phyloP scores from a whole-genome alignment of 495 filamentous ascomycete species.

The Aspergillus funiculosus region DNA sequence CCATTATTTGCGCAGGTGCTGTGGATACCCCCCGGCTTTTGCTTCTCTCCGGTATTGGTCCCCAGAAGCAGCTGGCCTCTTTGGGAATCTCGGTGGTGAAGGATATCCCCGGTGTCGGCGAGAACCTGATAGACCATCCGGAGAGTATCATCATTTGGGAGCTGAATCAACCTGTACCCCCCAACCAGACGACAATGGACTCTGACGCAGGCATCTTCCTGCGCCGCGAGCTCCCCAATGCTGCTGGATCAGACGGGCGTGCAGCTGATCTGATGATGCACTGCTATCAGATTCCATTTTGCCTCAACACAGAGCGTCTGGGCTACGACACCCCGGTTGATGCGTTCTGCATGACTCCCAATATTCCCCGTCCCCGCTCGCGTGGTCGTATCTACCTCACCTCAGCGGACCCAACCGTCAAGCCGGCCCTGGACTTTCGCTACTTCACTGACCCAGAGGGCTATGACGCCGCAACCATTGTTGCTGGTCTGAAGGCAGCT shows the following conservation, averaged over 20 bases:
- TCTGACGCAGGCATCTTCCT: constrained; percentile 80
- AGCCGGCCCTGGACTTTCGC: constrained; percentile 78
- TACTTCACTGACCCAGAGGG: constrained; percentile 84
- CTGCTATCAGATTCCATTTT: constrained; percentile 85
- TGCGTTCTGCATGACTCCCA: constrained; percentile 89
- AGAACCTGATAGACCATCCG: constrained; percentile 73
- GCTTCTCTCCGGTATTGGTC: constrained; percentile 74
- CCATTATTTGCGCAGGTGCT: constrained; percentile 71
- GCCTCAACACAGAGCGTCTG: constrained; percentile 62
- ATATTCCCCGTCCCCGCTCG: constrained; percentile 76
- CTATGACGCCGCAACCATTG: constrained; percentile 75
- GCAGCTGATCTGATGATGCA: constrained; percentile 85
- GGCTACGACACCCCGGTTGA: constrained; percentile 68
- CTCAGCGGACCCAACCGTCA: constrained; percentile 62
- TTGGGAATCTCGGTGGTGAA: constrained; percentile 64
- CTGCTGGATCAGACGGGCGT: constrained; percentile 58
- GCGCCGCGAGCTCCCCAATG: constrained; percentile 60
- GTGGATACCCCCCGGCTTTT: constrained; percentile 71
- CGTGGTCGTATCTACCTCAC: constrained; percentile 68
- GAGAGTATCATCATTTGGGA: constrained; percentile 82
- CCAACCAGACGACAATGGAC: constrained; percentile 78
- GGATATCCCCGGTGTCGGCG: constrained; percentile 70
- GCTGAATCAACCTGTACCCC: constrained; percentile 66
- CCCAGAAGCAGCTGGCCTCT: constrained; percentile 52
- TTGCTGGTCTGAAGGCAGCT: constrained; percentile 68